Evolutionary conservation across 805 yeast genomes (phyloP), one percentile per base, ranked within the genome.

Genomic region (Yamadazyma takamatsuzukensis): DNA sequence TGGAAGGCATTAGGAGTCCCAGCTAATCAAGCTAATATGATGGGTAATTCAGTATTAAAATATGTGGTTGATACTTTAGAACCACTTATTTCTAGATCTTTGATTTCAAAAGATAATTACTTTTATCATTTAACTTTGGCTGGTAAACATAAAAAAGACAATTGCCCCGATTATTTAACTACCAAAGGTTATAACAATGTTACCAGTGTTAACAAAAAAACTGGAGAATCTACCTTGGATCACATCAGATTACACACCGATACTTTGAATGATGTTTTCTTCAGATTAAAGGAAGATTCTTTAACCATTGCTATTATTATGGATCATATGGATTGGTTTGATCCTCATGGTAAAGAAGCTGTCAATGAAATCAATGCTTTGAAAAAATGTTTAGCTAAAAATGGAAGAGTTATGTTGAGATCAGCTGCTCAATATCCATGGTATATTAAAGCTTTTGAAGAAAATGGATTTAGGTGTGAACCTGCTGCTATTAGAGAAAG

Each of bases 271-370:
- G 88, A 83, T 48, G 93, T 85, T 3, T 75, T 82, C 41, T 78
- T 74, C 25, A 70, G 93, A 41, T 63, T 84, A 33, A 64, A 78
- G 16, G 64, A 70, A 30, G 70, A 74, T 35, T 74, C 87, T 8
- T 68, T 84, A 27, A 78, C 89, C 4, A 78, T 80, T 45, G 90
- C 90, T 19, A 74, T 84, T 25, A 81, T 84, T 33, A 84, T 84
- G 95, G 95, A 84, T 56, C 95, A 84, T 56, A 83, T 85, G 93
- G 95, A 85, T 59, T 84, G 95, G 95, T 84, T 84, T 51, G 79
- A 80, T 45, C 80, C 84, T 22, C 53, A 65, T 11, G 82, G 80
- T 6, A 48, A 49, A 2, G 88, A 81, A 14, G 89, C 86, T 9
- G 60, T 69, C 29, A 67, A 70, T 27, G 94, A 85, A 54, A 78